Evolutionary conservation across 352 stramenopile species (phyloP), one percentile per base, ranked within the genome.

Genomic region (Globisporangium abappressorium): DNA sequence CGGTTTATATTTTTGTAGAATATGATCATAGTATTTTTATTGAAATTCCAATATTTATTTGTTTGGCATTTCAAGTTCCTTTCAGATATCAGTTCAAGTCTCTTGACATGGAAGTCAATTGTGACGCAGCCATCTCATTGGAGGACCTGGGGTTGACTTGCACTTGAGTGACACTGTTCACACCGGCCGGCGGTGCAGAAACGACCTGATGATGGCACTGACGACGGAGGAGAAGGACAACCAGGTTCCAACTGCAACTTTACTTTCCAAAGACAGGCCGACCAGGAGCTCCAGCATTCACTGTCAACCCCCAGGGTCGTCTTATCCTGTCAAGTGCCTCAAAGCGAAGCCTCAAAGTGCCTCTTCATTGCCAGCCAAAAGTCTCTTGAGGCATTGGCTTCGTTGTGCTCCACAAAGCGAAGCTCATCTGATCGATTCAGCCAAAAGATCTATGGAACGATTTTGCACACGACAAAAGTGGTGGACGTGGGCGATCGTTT

Each of bases 61-160:
- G 28, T 33, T 33, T 5, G 28, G 4, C 1, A 5, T 36, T 36
- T 36, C 33, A 36, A 36, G 28, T 5, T 33, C 1, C 28, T 33
- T 33, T 34, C 51, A 57, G 51, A 15, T n/a, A 7, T 9, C 20
- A 6, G 4, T 33, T 3, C 28, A 33, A 33, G 28, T 33, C 28
- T 33, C 28, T 5, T 3, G 28, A 30, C 12, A 30, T 18, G 54
- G 54, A 58, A 28, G 34, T 6, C 12, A 7, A 22, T n/a, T 26
- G 54, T 58, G 54, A 58, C 54, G 54, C 54, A 41, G 54, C 54
- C 54, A 58, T 38, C 54, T 58, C 54, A 58, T 38, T 41, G 12
- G 14, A 26, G 6, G 28, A 58, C 26, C 54, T 38, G 24, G 54
- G 6, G 33, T 11, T 9, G 33, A 36, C 33, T 36, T 36, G 33